Percentiles rank a stretch among this genome's conserved stretches.
These are phyloP conservation scores for Brassica balearica DNA, from an alignment of 441 rosid species.

Conservation along the genomic window DNA sequence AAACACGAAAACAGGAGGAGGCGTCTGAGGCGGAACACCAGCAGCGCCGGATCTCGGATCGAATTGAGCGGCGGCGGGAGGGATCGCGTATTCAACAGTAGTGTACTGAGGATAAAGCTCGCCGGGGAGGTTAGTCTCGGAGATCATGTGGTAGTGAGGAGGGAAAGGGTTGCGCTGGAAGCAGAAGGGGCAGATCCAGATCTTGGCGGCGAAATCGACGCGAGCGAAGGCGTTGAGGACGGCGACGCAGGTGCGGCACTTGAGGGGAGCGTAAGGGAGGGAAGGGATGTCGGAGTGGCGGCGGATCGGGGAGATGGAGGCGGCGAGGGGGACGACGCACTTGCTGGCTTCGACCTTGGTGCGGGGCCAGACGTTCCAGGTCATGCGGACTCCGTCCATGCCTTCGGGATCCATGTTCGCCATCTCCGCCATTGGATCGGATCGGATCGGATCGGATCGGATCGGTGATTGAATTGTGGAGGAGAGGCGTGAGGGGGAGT, in stretches of 20 bases:
- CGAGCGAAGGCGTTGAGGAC: slow-evolving; percentile 73
- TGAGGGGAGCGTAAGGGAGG: slow-evolving; percentile 89
- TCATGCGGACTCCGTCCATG: slow-evolving; percentile 94
- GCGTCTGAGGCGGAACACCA: slow-evolving; percentile 27
- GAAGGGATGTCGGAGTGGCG: slow-evolving; percentile 75
- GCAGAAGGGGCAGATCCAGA: slow-evolving; percentile 99
- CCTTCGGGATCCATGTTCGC: slow-evolving; percentile 87
- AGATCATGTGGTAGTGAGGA: slow-evolving; percentile 78
- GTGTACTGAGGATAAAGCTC: slow-evolving; percentile 91
- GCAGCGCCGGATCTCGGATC: slow-evolving; percentile 38
- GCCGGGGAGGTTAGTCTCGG: slow-evolving; percentile 83
- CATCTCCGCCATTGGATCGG: slow-evolving; percentile 73
- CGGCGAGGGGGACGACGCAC: slow-evolving; percentile 98
- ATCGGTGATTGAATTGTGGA: slow-evolving; percentile 34
- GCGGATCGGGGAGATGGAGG: slow-evolving; percentile 89
- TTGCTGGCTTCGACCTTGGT: slow-evolving; percentile 96
- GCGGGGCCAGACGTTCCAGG: slow-evolving; percentile 99
- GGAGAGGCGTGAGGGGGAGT: neutral
- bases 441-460: slow-evolving; percentile 21
- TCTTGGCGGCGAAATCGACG: slow-evolving; percentile 88
- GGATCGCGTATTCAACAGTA: slow-evolving; percentile 76
- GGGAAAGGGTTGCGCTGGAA: slow-evolving; percentile 85
- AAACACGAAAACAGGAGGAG: slow-evolving; percentile 77
- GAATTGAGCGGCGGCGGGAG: slow-evolving; percentile 44
- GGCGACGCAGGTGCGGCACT: slow-evolving; percentile 81